phyloP scores from a whole-genome alignment of 2,329 filamentous ascomycete species.

The Elsinoe necatrix region DNA sequence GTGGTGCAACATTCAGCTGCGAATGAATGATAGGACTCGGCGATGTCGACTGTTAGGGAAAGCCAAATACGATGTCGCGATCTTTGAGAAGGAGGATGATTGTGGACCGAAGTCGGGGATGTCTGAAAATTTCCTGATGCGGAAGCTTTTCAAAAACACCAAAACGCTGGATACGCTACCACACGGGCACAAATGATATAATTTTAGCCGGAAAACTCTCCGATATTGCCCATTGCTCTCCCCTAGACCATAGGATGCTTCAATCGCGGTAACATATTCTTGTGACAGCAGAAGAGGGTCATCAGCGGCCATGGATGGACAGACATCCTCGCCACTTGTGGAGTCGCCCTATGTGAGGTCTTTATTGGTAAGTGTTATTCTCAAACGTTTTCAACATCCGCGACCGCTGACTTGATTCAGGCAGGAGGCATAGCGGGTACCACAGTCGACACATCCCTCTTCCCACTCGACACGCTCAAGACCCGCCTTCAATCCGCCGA shows the following conservation, averaged over 20 bases:
- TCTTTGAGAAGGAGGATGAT: neutral
- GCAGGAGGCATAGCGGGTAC: conserved; percentile 89
- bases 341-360: neutral
- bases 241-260: neutral
- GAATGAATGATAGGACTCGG: no score
- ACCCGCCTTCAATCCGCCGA: conserved; percentile 81
- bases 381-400: no score
- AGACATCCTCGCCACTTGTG: neutral
- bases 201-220: neutral
- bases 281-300: neutral
- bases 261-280: neutral
- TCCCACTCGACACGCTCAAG: conserved; percentile 96
- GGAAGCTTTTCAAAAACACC: neutral
- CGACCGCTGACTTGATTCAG: conserved; percentile 30
- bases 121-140: neutral
- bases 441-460: conserved; percentile 92
- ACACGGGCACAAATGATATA: neutral
- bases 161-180: neutral
- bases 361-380: neutral
- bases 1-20: neutral
- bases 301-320: neutral
- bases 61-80: no score
- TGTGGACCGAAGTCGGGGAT: neutral
- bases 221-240: neutral
- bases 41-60: no score